Base-by-base conservation (phyloP, 2,329 filamentous ascomycete species). In the Trichothecium roseum region DNA sequence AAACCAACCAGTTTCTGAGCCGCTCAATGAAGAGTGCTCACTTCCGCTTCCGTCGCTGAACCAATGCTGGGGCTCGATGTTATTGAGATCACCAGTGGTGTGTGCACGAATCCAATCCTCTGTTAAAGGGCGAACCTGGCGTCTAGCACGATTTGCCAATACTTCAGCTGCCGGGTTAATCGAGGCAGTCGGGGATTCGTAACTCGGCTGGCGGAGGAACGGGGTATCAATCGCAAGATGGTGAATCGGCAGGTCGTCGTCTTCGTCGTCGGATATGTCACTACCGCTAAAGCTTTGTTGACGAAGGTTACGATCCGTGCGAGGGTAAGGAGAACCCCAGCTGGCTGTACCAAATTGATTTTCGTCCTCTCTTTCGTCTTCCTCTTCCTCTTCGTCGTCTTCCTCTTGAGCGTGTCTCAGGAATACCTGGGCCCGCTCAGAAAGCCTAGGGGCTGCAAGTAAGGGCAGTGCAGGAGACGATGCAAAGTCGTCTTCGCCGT, bases 261-360 rank as follows among this genome's bases (percentile, higher is more conserved):
- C 78, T 39, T 59, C 59, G 47, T 74, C 73, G 48, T 76, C 73
- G 3, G 73, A 78, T 38, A 58, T 59, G 45, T 69, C 74, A 10
- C 20, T 24, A 55, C 74, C 79, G 51, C 70, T 71, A 44, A 66
- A 63, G 46, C 72, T 75, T 42, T 64, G 59, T 36, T 59, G 60
- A 35, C 66, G 67, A 37, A 69, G 60, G 40, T 68, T 57, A 46
- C 55, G 57, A 38, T 73, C 81, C 28, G 80, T 72, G 42, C 70
- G 71, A 37, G 83, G 79, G 60, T 94, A 94, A 16, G 88, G 88
- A 36, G 87, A 94, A 38, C 88, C 88, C 87, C 88, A 94, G 55
- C 81, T 88, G 33, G 86, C 81, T 32, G 85, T 91, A 41, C 69
- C 68, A 55, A 72, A 77, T 39, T 57, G 59, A 29, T 50, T 52